Base-by-base conservation (phyloP, 2,329 filamentous ascomycete genomes). In the Talaromyces sp. region DNA sequence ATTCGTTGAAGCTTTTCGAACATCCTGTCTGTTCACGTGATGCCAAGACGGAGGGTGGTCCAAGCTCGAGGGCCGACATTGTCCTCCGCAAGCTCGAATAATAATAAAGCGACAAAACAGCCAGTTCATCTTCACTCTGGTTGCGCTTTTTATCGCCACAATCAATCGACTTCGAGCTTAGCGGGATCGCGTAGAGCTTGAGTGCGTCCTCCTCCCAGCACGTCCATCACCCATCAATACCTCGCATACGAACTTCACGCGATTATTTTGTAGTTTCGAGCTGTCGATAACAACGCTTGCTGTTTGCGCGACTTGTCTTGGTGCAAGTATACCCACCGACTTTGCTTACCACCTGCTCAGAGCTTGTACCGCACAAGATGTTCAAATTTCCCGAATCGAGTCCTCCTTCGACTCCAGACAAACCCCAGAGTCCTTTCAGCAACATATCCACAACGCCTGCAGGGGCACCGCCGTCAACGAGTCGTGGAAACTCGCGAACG, bases 391-490 rank as follows among this genome's bases (percentile, higher is more conserved):
- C 52, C 11, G 52, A 37, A 27, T 19, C 56, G 56, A 45, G 56
- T 45, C 56, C 39, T 33, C 56, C 39, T 59, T 45, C 37, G 56
- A 80, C 78, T 2, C 78, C 78, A 13, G 76, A 72, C 19, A 79
- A 75, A 68, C 73, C 73, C 27, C 73, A 74, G 54, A 75, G 75
- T 61, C 69, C 77, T 6, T 73, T 74, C 64, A 75, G 74, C 64
- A 74, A 79, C 68, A 78, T 83, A 52, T 87, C 86, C 6, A 86
- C 84, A 22, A 87, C 86, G 16, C 86, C 86, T 61, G 84, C 83
- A 56, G 85, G 84, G 47, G 81, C 79, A 65, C 85, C 85, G 1
- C 85, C 84, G 31, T 81, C 82, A 7, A 79, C 79, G 50, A 70
- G 83, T 22, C 83, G 85, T 68, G 82, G 82, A 60, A 84, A 80